Evolutionary conservation across 306 rosid genomes (phyloP).

Genomic region (Albizia julibrissin): DNA sequence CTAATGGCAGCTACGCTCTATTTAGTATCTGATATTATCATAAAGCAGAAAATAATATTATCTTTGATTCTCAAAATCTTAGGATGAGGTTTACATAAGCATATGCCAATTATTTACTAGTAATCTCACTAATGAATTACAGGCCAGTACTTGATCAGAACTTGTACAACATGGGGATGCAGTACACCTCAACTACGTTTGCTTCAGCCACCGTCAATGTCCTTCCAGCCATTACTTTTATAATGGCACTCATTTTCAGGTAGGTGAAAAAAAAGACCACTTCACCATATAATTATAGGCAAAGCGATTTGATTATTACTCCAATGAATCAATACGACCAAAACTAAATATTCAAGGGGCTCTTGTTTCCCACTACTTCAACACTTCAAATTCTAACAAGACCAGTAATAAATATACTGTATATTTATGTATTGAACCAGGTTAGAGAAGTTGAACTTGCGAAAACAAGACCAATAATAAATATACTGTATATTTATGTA

Average conservation of each 20-base stretch:
- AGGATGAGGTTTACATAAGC: neutral
- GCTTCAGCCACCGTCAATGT: constrained; percentile 76
- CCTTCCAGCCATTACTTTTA: constrained; percentile 91
- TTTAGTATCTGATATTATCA: neutral
- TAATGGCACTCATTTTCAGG: constrained; percentile 94
- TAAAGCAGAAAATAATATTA: neutral
- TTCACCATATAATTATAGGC: neutral
- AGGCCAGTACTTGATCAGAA: constrained; percentile 99
- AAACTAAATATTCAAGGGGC: neutral
- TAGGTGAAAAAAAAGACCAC: constrained; percentile 21
- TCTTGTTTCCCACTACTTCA: too few relatives aligned
- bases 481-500: too few relatives aligned
- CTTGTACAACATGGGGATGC: constrained; percentile 87
- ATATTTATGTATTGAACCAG: constrained; percentile 32
- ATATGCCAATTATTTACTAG: neutral
- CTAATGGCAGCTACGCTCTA: neutral
- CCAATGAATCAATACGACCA: neutral
- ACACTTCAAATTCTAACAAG: too few relatives aligned
- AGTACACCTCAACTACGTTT: constrained; percentile 90
- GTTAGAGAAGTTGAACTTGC: constrained; percentile 76
- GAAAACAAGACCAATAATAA: constrained; percentile 35
- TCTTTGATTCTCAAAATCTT: neutral
- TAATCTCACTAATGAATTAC: constrained; percentile 27
- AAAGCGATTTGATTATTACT: neutral
- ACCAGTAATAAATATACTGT: too few relatives aligned